A percentile compares a stretch with the other conserved stretches of the same genome.
phyloP scores from a whole-genome alignment of 768 basidiomycete genomes.

The Mycena kentingensis region DNA sequence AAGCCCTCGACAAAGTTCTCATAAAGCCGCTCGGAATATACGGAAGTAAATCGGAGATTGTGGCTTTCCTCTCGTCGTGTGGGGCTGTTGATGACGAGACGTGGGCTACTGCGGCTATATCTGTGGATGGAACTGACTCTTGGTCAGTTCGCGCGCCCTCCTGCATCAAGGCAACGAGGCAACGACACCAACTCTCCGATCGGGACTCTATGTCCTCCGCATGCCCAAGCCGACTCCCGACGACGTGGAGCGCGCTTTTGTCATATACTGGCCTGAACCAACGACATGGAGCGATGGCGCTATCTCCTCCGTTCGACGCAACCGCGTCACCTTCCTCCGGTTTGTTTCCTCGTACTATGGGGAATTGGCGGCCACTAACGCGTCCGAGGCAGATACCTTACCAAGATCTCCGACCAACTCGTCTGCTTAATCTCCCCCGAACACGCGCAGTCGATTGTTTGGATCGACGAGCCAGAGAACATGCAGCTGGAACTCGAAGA shows the following conservation, averaged over 20 bases:
- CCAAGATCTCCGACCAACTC: conserved; percentile 59
- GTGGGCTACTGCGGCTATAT: conserved; percentile 34
- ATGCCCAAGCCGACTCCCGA: conserved; percentile 3
- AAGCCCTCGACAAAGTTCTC: conserved; percentile 43
- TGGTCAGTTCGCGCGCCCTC: conserved; percentile 13
- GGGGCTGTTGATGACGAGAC: conserved; percentile 37
- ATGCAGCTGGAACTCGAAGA: conserved; percentile 36
- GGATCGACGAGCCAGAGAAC: conserved; percentile 35
- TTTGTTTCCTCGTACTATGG: conserved; percentile 22
- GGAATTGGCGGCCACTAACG: background rate
- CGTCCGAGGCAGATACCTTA: conserved; percentile 50
- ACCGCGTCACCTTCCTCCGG: conserved; percentile 66
- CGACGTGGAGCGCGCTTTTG: conserved; percentile 37
- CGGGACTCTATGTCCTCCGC: conserved; percentile 53
- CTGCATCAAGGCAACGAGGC: conserved; percentile 18
- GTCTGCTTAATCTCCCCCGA: conserved; percentile 51
- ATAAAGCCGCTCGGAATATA: conserved; percentile 60
- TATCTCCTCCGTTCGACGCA: conserved; percentile 44
- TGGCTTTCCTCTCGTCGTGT: conserved; percentile 42
- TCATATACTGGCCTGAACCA: conserved; percentile 65
- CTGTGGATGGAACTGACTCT: conserved; percentile 1
- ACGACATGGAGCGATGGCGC: conserved; percentile 59
- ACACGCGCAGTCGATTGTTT: conserved; percentile 48
- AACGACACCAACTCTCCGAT: conserved; percentile 38
- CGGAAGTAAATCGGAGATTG: conserved; percentile 54